Evolutionary conservation across 2,329 filamentous ascomycete genomes (phyloP).

Genomic region (Juglanconis sp.): DNA sequence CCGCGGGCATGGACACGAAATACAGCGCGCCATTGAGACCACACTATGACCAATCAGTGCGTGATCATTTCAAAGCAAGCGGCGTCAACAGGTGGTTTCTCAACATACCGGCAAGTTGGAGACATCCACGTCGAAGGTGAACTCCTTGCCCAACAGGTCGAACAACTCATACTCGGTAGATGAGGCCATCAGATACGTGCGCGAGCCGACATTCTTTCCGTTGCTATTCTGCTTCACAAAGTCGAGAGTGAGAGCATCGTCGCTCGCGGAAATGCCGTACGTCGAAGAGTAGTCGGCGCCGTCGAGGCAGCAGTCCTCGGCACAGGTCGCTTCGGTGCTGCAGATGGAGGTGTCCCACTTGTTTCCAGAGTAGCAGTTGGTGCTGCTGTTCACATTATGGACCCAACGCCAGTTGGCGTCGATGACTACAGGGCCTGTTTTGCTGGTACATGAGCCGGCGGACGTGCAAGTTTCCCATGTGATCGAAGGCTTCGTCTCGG

Average conservation of each 20-base stretch:
- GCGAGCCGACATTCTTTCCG: constrained; percentile 46
- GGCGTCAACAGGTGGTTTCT: too few species aligned
- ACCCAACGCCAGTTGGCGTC: constrained; percentile 64
- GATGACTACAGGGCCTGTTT: constrained; percentile 49
- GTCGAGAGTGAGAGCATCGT: constrained; percentile 44
- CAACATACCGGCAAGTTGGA: constrained; percentile 50
- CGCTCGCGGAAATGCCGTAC: constrained; percentile 44
- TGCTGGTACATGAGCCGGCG: constrained; percentile 45
- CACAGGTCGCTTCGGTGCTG: constrained; percentile 38
- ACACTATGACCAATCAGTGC: constrained; percentile 36
- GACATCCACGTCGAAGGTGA: constrained; percentile 71
- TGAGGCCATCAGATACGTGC: constrained; percentile 62
- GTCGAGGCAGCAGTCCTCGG: constrained; percentile 43
- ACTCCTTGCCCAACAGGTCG: constrained; percentile 63
- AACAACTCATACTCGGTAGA: constrained; percentile 63
- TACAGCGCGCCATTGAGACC: constrained; percentile 72
- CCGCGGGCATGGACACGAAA: constrained; percentile 58
- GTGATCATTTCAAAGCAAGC: too few species aligned
- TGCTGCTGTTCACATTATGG: constrained; percentile 41
- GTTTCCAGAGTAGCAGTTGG: constrained; percentile 58
- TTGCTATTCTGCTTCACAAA: constrained; percentile 46
- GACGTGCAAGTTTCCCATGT: constrained; percentile 51
- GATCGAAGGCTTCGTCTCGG: constrained; percentile 52
- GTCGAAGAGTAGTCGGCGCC: constrained; percentile 43
- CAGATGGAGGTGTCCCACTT: constrained; percentile 32